Evolutionary conservation across 495 filamentous ascomycete species (phyloP).

Genomic region (Viridothelium virens): DNA sequence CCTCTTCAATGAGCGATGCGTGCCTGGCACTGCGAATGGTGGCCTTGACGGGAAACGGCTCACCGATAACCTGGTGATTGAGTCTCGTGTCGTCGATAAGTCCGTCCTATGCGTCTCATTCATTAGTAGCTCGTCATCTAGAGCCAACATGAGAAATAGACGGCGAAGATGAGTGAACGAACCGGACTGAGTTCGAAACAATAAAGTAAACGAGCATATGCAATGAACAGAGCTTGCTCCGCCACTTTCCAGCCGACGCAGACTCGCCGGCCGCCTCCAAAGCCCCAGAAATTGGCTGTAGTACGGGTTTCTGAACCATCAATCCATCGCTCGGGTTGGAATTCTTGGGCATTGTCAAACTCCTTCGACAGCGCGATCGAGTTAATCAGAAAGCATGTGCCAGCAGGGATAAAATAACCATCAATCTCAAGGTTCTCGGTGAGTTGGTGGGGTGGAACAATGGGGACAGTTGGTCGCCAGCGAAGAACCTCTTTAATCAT

Average conservation of each 20-base stretch:
- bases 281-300: constrained; percentile 35
- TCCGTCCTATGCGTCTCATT: not conserved
- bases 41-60: constrained; percentile 9
- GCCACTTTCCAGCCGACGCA: constrained; percentile 44
- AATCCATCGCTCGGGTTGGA: constrained; percentile 45
- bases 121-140: not conserved
- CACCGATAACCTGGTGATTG: not conserved
- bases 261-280: constrained; percentile 40
- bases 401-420: constrained; percentile 43
- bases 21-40: not conserved
- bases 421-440: constrained; percentile 45
- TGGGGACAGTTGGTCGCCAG: constrained; percentile 35
- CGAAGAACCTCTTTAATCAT: constrained; percentile 35
- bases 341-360: constrained; percentile 27
- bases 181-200: constrained; percentile 40
- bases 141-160: not conserved
- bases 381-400: constrained; percentile 38
- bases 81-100: not conserved
- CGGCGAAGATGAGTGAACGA: constrained; percentile 10
- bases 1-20: not conserved
- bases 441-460: constrained; percentile 30
- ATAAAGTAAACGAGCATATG: constrained; percentile 38
- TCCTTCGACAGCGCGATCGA: constrained; percentile 27
- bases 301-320: constrained; percentile 34
- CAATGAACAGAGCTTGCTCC: constrained; percentile 39